These are phyloP conservation scores for Choiromyces venosus DNA, from an alignment of 495 filamentous ascomycete genomes.

Conservation along the genomic window DNA sequence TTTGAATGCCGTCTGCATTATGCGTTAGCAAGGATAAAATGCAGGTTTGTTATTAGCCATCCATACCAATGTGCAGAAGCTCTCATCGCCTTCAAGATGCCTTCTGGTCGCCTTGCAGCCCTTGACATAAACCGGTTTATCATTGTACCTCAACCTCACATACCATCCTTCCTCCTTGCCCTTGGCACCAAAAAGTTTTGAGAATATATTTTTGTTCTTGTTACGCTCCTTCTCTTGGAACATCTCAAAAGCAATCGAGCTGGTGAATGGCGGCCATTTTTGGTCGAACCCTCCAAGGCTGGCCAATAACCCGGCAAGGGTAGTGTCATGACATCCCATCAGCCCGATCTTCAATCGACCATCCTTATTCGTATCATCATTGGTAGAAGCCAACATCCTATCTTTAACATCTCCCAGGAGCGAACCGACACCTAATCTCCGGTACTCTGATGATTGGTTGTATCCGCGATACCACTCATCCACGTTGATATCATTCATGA, in stretches of 20 bases:
- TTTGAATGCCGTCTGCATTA: conserved; percentile 73
- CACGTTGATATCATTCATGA: conserved; percentile 71
- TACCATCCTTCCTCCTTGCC: conserved; percentile 60
- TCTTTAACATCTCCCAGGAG: conserved; percentile 78
- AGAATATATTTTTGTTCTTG: conserved; percentile 8
- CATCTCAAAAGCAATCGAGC: conserved; percentile 83
- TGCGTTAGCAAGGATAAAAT: conserved; percentile 24
- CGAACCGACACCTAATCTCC: conserved; percentile 75
- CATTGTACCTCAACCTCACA: conserved; percentile 93
- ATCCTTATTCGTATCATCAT: conserved; percentile 43
- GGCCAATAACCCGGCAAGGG: conserved; percentile 70
- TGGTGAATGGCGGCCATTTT: conserved; percentile 87
- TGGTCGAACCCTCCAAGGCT: conserved; percentile 73
- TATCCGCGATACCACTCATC: conserved; percentile 96
- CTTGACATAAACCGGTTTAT: conserved; percentile 69
- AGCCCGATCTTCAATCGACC: conserved; percentile 62
- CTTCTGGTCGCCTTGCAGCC: conserved; percentile 72
- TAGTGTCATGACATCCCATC: conserved; percentile 92
- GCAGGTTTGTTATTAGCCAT: conserved; percentile 1
- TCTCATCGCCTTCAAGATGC: conserved; percentile 81
- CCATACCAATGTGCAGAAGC: conserved; percentile 80
- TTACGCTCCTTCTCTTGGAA: conserved; percentile 53
- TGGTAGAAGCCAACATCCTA: conserved; percentile 59
- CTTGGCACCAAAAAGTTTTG: conserved; percentile 12
- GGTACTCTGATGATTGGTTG: conserved; percentile 74